Percentiles rank a stretch among this genome's conserved stretches.
Conservation (phyloP, 169 alveolate species). For the Babesia ovis region DNA sequence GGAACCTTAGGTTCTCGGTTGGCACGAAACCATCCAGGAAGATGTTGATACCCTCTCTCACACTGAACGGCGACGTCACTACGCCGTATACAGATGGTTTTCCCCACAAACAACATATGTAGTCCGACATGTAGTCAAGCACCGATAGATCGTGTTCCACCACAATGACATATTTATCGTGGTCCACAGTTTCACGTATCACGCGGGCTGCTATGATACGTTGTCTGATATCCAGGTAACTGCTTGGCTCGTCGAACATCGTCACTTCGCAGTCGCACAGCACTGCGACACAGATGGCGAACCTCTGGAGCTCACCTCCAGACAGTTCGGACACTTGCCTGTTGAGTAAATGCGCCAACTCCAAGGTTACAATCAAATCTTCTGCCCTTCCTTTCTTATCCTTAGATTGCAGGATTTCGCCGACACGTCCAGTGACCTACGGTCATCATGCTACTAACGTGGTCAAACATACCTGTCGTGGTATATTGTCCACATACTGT, state of each 20-base stretch:
- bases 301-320: slow-evolving; percentile 99
- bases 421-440: slow-evolving; percentile 72
- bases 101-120: slow-evolving; percentile 99
- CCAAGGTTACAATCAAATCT: slow-evolving; percentile 84
- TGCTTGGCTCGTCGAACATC: slow-evolving; percentile 99
- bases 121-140: slow-evolving; percentile 97
- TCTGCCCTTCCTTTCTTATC: slow-evolving; percentile 87
- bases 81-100: slow-evolving; percentile 99
- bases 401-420: slow-evolving; percentile 86
- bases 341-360: slow-evolving; percentile 90
- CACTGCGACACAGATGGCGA: slow-evolving; percentile 95
- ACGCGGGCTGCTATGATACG: slow-evolving; percentile 94
- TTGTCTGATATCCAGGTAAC: slow-evolving; percentile 97
- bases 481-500: slow-evolving; percentile 97
- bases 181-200: slow-evolving; percentile 85
- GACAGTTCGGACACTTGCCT: slow-evolving; percentile 93
- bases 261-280: slow-evolving; percentile 92
- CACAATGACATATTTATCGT: slow-evolving; percentile 93
- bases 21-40: slow-evolving; percentile 99
- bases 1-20: slow-evolving; percentile 98
- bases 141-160: slow-evolving; percentile 99
- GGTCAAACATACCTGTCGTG: slow-evolving; percentile 84
- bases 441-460: neutral
- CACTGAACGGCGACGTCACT: slow-evolving; percentile 99
- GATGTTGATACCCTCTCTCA: slow-evolving; percentile 97